A percentile compares a stretch with the other conserved stretches of the same genome.
Evolutionary conservation across 441 rosid species (phyloP).

Genomic region (Bruguiera hainesii): DNA sequence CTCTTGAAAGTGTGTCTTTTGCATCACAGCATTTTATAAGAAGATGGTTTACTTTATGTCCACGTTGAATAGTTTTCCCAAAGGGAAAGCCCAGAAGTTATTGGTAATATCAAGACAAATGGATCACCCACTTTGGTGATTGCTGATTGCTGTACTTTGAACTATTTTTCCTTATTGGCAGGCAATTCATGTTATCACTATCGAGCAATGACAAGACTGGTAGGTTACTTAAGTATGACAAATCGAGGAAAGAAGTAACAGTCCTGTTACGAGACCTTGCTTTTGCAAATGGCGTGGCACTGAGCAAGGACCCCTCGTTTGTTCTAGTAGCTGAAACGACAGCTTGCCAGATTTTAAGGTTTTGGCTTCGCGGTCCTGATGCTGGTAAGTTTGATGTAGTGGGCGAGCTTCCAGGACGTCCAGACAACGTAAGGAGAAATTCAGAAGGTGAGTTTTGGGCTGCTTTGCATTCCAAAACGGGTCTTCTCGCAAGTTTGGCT

Average conservation of each 20-base stretch:
- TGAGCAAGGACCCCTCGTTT: constrained; percentile 37
- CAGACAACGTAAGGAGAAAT: constrained; percentile 37
- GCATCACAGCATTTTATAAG: not conserved
- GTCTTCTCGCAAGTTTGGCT: constrained; percentile 28
- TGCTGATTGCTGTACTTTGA: not conserved
- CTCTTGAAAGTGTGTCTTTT: not conserved
- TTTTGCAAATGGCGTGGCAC: constrained; percentile 47
- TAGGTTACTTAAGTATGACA: constrained; percentile 51
- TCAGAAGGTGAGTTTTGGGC: constrained; percentile 43
- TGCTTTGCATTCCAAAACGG: constrained; percentile 40
- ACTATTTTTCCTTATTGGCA: constrained; percentile 8
- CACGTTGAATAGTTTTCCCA: not conserved
- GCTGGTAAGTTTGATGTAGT: constrained; percentile 19
- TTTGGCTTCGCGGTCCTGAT: constrained; percentile 15
- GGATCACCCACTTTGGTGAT: not conserved
- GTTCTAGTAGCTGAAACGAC: constrained; percentile 36
- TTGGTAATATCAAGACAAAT: not conserved
- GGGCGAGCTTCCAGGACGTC: constrained; percentile 23
- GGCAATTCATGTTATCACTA: constrained; percentile 29
- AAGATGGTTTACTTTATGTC: no score
- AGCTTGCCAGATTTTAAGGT: constrained; percentile 23
- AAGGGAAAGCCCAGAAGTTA: not conserved
- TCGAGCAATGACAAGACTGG: constrained; percentile 39
- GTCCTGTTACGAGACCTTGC: constrained; percentile 26
- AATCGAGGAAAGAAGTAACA: constrained; percentile 29